These are phyloP conservation scores for Phytophthora vignae DNA, from an alignment of 352 stramenopile genomes.

Conservation along the genomic window DNA sequence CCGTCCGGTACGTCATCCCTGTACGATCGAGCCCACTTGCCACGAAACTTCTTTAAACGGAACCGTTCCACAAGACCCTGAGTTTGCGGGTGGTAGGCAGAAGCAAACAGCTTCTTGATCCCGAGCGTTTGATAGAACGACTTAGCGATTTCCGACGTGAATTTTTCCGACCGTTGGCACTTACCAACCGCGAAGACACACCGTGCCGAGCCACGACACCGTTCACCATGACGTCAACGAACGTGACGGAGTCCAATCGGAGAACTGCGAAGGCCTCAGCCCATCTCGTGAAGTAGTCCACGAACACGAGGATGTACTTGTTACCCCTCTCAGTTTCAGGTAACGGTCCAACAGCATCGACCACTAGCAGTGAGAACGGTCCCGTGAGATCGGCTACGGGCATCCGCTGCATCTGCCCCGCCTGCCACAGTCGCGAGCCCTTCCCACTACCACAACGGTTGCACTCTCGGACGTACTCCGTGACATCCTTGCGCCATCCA, in stretches of 20 bases:
- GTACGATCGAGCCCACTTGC: background rate
- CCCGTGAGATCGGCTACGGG: slow-evolving; percentile 5
- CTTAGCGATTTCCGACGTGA: slow-evolving; percentile 6
- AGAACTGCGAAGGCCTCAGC: background rate
- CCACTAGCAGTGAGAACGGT: background rate
- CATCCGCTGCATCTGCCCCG: slow-evolving; percentile 11
- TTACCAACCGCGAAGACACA: slow-evolving; percentile 1
- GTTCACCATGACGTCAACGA: background rate
- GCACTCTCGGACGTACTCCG: slow-evolving; percentile 1
- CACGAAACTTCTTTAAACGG: slow-evolving; percentile 5
- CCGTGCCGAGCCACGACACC: slow-evolving; percentile 1
- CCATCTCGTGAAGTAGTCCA: background rate
- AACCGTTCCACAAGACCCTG: background rate
- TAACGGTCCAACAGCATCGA: background rate
- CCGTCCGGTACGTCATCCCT: background rate
- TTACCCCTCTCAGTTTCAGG: background rate
- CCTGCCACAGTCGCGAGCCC: slow-evolving; percentile 1
- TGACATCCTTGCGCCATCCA: background rate
- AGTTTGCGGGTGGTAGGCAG: slow-evolving; percentile 5
- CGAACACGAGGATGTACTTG: slow-evolving; percentile 1
- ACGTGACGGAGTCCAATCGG: no score
- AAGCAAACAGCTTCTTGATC: slow-evolving; percentile 10
- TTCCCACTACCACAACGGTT: background rate
- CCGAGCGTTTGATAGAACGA: slow-evolving; percentile 8
- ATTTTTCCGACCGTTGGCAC: slow-evolving; percentile 8